phyloP scores from a whole-genome alignment of 2,329 filamentous ascomycete species.

The Pseudogymnoascus sp. region DNA sequence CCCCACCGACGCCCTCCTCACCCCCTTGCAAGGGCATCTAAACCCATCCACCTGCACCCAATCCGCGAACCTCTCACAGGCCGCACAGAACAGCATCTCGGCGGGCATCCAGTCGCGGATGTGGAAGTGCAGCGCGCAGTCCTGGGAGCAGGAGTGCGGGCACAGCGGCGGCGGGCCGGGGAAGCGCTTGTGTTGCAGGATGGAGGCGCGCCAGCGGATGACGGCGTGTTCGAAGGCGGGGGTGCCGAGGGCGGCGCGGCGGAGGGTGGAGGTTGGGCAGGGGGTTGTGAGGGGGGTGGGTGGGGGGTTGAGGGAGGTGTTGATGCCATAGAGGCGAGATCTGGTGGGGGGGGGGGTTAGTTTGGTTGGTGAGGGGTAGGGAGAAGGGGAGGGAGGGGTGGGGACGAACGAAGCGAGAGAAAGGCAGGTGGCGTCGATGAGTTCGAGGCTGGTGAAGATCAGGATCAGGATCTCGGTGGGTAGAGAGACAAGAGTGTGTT shows the following conservation, averaged over 20 bases:
- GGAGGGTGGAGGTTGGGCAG: background rate
- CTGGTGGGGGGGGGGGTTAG: slow-evolving; percentile 40
- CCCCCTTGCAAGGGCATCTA: background rate
- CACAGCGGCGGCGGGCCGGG: background rate
- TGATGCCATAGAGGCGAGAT: too few species aligned
- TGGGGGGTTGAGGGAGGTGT: background rate
- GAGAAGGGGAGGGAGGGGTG: too few species aligned
- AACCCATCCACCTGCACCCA: background rate
- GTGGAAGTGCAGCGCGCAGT: background rate
- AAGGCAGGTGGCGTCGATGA: background rate
- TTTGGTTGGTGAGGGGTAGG: too few species aligned
- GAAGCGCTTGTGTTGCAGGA: background rate
- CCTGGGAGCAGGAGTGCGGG: background rate
- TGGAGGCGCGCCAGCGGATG: background rate
- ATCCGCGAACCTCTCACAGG: background rate
- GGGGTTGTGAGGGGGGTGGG: too few species aligned
- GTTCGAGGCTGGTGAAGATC: background rate
- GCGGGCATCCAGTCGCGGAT: background rate
- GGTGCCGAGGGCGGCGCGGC: background rate
- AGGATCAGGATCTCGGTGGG: background rate
- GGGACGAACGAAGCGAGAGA: background rate
- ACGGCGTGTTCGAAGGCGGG: background rate
- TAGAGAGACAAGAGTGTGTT: background rate
- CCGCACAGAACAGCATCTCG: background rate
- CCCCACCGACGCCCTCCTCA: background rate